These are phyloP conservation scores for Emergomyces africanus DNA, from an alignment of 2,329 filamentous ascomycete species.

Conservation along the genomic window DNA sequence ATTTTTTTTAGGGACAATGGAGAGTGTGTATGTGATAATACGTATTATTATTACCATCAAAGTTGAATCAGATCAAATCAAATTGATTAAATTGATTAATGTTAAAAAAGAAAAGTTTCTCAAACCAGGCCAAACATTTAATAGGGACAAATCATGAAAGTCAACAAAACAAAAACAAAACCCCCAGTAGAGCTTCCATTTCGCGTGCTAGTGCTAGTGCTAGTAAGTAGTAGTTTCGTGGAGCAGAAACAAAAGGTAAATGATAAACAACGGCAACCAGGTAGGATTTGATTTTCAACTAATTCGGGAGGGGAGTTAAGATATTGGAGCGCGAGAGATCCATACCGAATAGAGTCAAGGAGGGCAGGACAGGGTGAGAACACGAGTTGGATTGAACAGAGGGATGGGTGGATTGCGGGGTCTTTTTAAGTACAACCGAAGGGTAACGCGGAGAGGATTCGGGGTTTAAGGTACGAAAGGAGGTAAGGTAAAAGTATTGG, in stretches of 20 bases:
- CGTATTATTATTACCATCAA: neutral
- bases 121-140: neutral
- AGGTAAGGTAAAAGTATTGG: neutral
- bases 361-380: neutral
- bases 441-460: neutral
- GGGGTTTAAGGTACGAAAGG: neutral
- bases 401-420: neutral
- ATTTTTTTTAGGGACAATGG: too few species aligned
- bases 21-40: neutral
- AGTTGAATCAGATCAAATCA: neutral
- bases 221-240: neutral
- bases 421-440: neutral
- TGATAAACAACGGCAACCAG: neutral
- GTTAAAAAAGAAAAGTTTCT: neutral
- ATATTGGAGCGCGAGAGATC: neutral
- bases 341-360: neutral
- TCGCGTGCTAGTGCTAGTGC: neutral
- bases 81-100: neutral
- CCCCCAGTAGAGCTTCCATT: neutral
- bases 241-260: neutral
- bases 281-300: neutral
- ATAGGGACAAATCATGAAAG: neutral
- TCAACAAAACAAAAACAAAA: neutral
- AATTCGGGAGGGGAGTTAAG: neutral
- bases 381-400: neutral